A percentile compares a stretch with the other conserved stretches of the same genome.
phyloP scores from a whole-genome alignment of 306 rosid species.

The Crataegus laevigata region DNA sequence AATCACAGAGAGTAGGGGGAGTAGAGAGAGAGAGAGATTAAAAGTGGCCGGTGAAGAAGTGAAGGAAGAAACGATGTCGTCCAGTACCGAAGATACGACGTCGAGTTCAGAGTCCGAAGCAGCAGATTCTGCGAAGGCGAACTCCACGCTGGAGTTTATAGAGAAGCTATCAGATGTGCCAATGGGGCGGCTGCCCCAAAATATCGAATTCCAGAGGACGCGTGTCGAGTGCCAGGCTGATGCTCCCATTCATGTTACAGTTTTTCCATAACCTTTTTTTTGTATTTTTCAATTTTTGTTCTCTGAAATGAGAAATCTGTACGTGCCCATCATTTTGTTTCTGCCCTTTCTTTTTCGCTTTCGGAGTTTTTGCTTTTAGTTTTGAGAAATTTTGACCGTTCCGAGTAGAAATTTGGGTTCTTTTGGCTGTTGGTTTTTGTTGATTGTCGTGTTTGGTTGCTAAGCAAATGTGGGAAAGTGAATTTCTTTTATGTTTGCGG shows the following conservation, averaged over 20 bases:
- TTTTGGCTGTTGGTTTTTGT: neutral
- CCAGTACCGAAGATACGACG: slow-evolving; percentile 3
- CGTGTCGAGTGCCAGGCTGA: slow-evolving; percentile 44
- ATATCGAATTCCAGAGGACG: slow-evolving; percentile 34
- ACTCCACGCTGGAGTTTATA: slow-evolving; percentile 1
- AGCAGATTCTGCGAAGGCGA: slow-evolving; percentile 11
- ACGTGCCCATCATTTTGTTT: neutral
- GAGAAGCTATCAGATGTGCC: slow-evolving; percentile 42
- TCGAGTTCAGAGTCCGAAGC: slow-evolving; percentile 12
- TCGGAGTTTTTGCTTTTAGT: too few species aligned
- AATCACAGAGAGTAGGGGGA: neutral
- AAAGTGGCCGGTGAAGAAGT: neutral
- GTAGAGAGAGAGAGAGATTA: neutral
- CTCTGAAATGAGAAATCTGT: neutral
- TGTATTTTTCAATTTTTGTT: neutral
- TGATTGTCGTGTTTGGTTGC: neutral
- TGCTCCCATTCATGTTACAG: slow-evolving; percentile 36
- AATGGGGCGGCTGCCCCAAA: slow-evolving; percentile 30
- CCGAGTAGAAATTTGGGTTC: neutral
- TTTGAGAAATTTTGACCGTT: too few species aligned
- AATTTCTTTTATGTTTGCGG: neutral
- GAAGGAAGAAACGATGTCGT: slow-evolving; percentile 5
- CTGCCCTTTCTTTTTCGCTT: neutral
- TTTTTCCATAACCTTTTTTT: neutral
- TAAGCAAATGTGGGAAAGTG: neutral